Conservation (phyloP, 2,329 filamentous ascomycete species). For the Aspergillus transmontanensis region DNA sequence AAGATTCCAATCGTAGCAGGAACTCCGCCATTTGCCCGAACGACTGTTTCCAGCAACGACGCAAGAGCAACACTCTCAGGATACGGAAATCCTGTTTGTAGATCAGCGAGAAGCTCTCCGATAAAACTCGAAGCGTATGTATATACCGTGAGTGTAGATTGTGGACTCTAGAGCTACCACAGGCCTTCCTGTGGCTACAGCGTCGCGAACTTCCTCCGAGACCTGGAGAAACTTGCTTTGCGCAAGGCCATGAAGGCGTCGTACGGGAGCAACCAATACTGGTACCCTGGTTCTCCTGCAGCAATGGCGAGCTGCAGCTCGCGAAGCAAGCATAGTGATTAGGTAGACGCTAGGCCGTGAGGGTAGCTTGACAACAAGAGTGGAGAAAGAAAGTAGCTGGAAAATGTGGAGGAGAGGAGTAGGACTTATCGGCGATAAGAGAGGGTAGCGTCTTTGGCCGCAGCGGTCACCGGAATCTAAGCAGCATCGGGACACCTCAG, state of each 20-base stretch:
- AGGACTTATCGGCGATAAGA: conserved; percentile 15
- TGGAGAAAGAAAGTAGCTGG: conserved; percentile 24
- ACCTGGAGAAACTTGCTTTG: conserved; percentile 63
- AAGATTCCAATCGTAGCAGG: conserved; percentile 91
- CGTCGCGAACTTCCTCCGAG: conserved; percentile 80
- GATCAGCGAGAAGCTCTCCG: conserved; percentile 7
- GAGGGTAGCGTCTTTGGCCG: conserved; percentile 31
- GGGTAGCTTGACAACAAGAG: conserved; percentile 15
- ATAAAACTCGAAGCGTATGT: neutral
- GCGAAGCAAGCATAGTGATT: conserved; percentile 22
- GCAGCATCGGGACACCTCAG: conserved; percentile 41
- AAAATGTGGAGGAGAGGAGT: conserved; percentile 8
- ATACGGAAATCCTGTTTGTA: conserved; percentile 63
- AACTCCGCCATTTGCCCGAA: conserved; percentile 77
- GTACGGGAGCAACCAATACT: conserved; percentile 12
- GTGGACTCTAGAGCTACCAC: conserved; percentile 93
- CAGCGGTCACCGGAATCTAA: conserved; percentile 33
- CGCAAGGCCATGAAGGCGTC: conserved; percentile 32
- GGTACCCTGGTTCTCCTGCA: conserved; percentile 18
- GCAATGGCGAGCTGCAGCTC: conserved; percentile 25
- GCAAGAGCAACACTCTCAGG: conserved; percentile 75
- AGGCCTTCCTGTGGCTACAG: conserved; percentile 72
- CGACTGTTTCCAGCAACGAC: conserved; percentile 76
- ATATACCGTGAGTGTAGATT: conserved; percentile 87
- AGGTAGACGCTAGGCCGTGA: conserved; percentile 2